Conservation (phyloP, 1,139 yeast species). For the Magnusiomyces suaveolens region DNA sequence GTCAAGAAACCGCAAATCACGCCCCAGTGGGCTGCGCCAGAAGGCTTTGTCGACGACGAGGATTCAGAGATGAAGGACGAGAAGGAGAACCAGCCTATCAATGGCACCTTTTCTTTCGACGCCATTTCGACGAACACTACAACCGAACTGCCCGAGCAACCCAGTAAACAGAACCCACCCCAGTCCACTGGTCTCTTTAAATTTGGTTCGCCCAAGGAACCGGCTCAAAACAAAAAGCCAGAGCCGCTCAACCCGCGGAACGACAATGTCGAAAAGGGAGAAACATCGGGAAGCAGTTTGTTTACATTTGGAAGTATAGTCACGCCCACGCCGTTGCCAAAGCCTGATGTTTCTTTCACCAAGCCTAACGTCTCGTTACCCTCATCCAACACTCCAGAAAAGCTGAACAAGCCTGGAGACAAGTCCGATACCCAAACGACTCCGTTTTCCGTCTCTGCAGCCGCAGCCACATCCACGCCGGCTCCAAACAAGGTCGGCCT, state of each 20-base stretch:
- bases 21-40: conserved; percentile 11
- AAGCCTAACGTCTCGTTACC: no score
- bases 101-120: neutral
- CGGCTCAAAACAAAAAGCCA: neutral
- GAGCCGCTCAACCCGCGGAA: neutral
- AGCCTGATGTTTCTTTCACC: neutral
- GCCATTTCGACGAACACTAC: neutral
- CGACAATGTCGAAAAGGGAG: neutral
- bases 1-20: conserved; percentile 8
- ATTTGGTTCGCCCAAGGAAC: neutral
- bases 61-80: conserved; percentile 9
- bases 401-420: neutral
- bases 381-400: neutral
- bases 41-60: conserved; percentile 8
- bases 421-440: neutral
- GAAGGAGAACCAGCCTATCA: neutral
- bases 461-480: neutral
- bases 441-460: neutral
- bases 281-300: neutral
- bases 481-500: neutral
- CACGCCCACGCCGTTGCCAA: neutral
- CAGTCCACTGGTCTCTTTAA: neutral
- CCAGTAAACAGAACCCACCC: conserved; percentile 1
- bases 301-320: neutral
- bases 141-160: neutral